A percentile compares a stretch with the other conserved stretches of the same genome.
Evolutionary conservation across 169 alveolate genomes (phyloP).

Genomic region (Plasmodium vinckei): DNA sequence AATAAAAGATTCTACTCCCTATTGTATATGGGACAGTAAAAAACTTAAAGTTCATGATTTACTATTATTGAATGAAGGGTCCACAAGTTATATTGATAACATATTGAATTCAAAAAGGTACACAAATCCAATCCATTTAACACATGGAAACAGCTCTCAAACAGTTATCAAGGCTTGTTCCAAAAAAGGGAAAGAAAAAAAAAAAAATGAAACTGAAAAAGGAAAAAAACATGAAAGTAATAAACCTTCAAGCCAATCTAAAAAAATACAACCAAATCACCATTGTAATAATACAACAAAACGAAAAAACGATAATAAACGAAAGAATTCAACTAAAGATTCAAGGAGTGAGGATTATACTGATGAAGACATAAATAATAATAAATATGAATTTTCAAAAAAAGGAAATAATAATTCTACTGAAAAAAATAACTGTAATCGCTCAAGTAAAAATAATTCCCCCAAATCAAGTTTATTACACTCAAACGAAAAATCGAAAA

Average conservation of each 20-base stretch:
- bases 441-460: constrained; percentile 41
- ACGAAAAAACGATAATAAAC: constrained; percentile 55
- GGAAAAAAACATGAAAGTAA: background rate
- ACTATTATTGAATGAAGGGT: constrained; percentile 30
- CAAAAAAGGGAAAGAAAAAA: constrained; percentile 41
- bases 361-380: constrained; percentile 8
- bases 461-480: constrained; percentile 11
- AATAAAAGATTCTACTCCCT: constrained; percentile 53
- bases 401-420: constrained; percentile 16
- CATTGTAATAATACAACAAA: constrained; percentile 15
- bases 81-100: constrained; percentile 38
- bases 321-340: constrained; percentile 71
- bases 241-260: constrained; percentile 22
- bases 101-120: constrained; percentile 74
- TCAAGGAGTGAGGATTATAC: constrained; percentile 7
- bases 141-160: constrained; percentile 71
- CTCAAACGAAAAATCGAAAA: constrained; percentile 29
- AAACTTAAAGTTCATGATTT: constrained; percentile 71
- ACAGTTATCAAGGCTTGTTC: constrained; percentile 30
- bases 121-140: constrained; percentile 44
- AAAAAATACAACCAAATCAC: background rate
- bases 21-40: constrained; percentile 74
- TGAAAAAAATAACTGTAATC: constrained; percentile 9
- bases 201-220: constrained; percentile 34
- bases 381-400: constrained; percentile 46